These are phyloP conservation scores for Hordeum pubiflorum DNA, from an alignment of 202 grass and related monocot species.

Conservation along the genomic window DNA sequence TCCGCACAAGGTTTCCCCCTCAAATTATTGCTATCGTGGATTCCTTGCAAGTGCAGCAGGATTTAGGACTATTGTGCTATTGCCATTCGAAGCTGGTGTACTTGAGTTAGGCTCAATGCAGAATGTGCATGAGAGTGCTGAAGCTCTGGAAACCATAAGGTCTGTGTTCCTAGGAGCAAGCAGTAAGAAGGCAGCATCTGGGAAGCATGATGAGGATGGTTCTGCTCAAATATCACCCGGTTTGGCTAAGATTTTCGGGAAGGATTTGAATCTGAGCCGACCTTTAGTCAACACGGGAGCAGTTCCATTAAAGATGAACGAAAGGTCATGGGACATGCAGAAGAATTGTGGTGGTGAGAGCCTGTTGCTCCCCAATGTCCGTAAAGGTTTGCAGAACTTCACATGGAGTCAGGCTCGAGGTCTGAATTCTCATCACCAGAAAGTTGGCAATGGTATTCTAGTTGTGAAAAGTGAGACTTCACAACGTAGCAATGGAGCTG, in stretches of 20 bases:
- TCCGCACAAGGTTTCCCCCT: background rate
- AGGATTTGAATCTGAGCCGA: background rate
- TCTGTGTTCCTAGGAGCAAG: background rate
- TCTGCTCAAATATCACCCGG: background rate
- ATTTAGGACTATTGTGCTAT: background rate
- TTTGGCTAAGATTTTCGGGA: background rate
- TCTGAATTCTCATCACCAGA: slow-evolving; percentile 7
- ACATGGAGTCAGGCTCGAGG: slow-evolving; percentile 6
- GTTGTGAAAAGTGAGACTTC: background rate
- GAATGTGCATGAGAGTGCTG: background rate
- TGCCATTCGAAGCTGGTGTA: background rate
- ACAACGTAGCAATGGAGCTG: background rate
- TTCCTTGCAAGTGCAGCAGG: slow-evolving; percentile 7
- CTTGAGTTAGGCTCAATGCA: slow-evolving; percentile 8
- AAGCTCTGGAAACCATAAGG: slow-evolving; percentile 4
- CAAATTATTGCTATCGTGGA: slow-evolving; percentile 5
- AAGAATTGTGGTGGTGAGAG: background rate
- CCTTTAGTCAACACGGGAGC: background rate
- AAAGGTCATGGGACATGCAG: slow-evolving; percentile 14
- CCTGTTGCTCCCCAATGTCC: background rate
- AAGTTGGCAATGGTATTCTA: background rate
- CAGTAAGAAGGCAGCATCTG: background rate
- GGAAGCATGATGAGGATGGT: background rate
- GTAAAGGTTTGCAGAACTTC: slow-evolving; percentile 1
- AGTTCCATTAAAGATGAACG: background rate